A percentile compares a stretch with the other conserved stretches of the same genome.
Conservation (phyloP, 1,284 basidiomycete species). For the Tylopilus sp. region DNA sequence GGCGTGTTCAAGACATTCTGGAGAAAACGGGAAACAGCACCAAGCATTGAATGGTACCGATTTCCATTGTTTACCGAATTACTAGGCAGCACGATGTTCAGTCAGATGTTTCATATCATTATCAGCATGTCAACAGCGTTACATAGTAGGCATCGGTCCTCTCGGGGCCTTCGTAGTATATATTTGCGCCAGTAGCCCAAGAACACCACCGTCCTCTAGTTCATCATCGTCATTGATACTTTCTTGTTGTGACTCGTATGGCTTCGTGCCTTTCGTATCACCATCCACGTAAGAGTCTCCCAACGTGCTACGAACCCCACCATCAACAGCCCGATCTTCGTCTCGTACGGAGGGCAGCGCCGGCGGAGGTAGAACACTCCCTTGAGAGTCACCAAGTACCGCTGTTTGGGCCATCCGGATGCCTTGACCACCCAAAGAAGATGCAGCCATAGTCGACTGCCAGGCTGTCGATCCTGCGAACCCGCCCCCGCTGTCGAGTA, state of each 20-base stretch:
- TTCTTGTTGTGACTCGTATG: constrained; percentile 39
- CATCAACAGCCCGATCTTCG: constrained; percentile 49
- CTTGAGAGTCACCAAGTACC: constrained; percentile 68
- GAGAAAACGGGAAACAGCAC: constrained; percentile 35
- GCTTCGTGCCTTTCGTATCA: constrained; percentile 38
- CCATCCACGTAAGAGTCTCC: constrained; percentile 70
- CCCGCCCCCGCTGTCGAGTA: constrained; percentile 32
- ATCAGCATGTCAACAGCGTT: constrained; percentile 11
- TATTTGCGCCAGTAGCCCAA: constrained; percentile 73
- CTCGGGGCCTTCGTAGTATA: constrained; percentile 59
- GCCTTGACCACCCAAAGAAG: constrained; percentile 25
- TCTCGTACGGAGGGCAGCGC: constrained; percentile 33
- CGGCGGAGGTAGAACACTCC: constrained; percentile 34
- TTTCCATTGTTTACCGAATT: background rate
- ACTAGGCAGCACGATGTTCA: background rate
- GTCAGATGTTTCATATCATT: background rate
- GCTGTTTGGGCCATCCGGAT: constrained; percentile 58
- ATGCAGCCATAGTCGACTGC: constrained; percentile 24
- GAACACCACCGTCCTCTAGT: constrained; percentile 62
- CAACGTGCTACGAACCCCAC: constrained; percentile 53
- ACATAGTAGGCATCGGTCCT: constrained; percentile 45
- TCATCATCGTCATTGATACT: constrained; percentile 56
- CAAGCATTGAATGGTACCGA: background rate
- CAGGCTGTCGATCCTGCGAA: constrained; percentile 22
- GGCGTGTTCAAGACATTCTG: constrained; percentile 73